A percentile compares a stretch with the other conserved stretches of the same genome.
Evolutionary conservation across 164 flowering plant species (phyloP).

Genomic region (Macadamia integrifolia): DNA sequence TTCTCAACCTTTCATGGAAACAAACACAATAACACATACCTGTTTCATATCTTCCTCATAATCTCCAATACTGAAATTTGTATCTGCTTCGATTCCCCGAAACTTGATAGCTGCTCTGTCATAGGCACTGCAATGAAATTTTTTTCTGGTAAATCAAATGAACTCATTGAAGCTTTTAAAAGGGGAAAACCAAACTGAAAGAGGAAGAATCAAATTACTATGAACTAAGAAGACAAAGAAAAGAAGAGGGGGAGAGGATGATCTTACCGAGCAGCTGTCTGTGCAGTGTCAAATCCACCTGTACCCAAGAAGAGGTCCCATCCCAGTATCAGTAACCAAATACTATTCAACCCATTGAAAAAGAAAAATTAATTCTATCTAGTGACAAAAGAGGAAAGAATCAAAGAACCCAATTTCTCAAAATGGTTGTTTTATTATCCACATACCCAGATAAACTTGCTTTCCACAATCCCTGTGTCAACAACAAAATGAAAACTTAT

Average conservation of each 20-base stretch:
- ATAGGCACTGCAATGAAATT: conserved; percentile 65
- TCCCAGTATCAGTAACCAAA: conserved; percentile 15
- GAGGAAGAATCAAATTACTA: background rate
- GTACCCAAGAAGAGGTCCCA: conserved; percentile 4
- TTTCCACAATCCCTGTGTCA: conserved; percentile 93
- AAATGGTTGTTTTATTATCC: background rate
- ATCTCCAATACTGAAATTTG: conserved; percentile 78
- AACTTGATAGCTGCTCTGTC: conserved; percentile 98
- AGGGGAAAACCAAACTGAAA: background rate
- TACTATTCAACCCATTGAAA: background rate
- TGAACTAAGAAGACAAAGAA: no score
- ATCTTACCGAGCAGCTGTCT: conserved; percentile 91
- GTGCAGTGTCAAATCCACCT: conserved; percentile 99
- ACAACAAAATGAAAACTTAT: background rate
- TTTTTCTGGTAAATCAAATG: background rate
- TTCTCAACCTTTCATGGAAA: no score
- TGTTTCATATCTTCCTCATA: conserved; percentile 88
- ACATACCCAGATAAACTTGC: conserved; percentile 89
- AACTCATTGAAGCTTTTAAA: background rate
- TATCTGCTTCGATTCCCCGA: conserved; percentile 93
- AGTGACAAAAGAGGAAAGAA: background rate
- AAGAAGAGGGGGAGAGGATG: background rate
- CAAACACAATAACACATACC: conserved; percentile 28
- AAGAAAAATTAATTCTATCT: background rate
- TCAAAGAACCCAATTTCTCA: conserved; percentile 2